These are phyloP conservation scores for Chara braunii DNA, from an alignment of 139 green algal genomes.

Conservation along the genomic window DNA sequence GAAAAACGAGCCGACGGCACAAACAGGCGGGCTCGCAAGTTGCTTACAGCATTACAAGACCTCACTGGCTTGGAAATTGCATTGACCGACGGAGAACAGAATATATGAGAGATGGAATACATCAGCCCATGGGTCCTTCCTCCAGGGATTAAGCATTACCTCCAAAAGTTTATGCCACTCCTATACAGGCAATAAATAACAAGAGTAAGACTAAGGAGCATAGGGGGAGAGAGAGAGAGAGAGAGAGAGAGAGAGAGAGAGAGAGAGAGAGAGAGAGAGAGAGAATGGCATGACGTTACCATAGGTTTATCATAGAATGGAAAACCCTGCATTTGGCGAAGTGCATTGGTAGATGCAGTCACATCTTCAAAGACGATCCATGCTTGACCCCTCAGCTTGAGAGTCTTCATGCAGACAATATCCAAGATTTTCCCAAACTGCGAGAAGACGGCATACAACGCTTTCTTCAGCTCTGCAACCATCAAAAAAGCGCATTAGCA, in stretches of 20 bases:
- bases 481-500: no score
- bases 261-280: not conserved
- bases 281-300: constrained; percentile 47
- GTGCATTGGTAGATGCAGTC: constrained; percentile 65
- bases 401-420: constrained; percentile 76
- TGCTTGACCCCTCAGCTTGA: constrained; percentile 80
- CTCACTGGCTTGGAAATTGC: no score
- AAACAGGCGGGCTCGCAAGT: no score
- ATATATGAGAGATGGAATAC: no score
- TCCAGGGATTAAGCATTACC: no score
- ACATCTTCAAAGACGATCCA: constrained; percentile 91
- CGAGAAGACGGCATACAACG: constrained; percentile 84
- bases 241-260: constrained; percentile 9
- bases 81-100: no score
- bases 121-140: no score
- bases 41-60: no score
- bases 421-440: constrained; percentile 95
- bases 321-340: constrained; percentile 88
- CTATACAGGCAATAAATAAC: constrained; percentile 10
- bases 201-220: not conserved
- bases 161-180: no score
- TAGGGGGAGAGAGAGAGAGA: not conserved
- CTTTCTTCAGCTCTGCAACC: constrained; percentile 82
- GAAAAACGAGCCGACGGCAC: no score
- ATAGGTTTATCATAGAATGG: constrained; percentile 96